Evolutionary conservation across 352 stramenopile genomes (phyloP), one percentile per base, ranked within the genome.

Genomic region (Globisporangium sylvaticum): DNA sequence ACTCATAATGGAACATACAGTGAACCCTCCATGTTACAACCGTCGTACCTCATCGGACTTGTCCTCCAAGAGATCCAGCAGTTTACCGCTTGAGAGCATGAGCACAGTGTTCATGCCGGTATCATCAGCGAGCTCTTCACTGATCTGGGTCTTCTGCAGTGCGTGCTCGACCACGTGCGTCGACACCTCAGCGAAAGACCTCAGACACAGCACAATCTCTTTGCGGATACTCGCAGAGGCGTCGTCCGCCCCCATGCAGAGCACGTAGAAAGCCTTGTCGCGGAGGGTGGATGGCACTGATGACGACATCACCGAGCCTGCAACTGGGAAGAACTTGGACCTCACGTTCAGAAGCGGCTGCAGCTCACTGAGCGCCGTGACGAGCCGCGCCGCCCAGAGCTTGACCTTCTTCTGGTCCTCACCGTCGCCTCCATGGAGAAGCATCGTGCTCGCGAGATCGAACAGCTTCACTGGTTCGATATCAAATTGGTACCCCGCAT

Each of bases 21-120:
- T 6, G 3, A 62, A 55, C 18, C n/a, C n/a, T n/a, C n/a, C 3
- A 39, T 62, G 8, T n/a, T 20, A 6, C 39, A 46, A 18, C 39
- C 14, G 15, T 46, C 65, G 44, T 62, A 81, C 72, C 46, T 82
- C 55, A 1, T 69, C 54, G 4, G 74, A 61, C 0, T 73, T 56
- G 55, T 92, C 84, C 46, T 92, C 84, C 32, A 92, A 66, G 12
- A 92, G 72, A 9, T 83, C 83, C 9, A 92, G 64, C 52, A 90
- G 31, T 1, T 77, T 70, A 3, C 84, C 84, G 31, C 80, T 92
- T 4, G 84, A 80, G 67, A 90, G 79, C 84, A 92, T 89, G 4
- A 71, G 69, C 3, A 76, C 60, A 7, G 71, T 88, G 15, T 81
- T 78, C 52, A 78, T 73, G 12, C 75, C 74, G 31, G 78, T 65